phyloP scores from a whole-genome alignment of 805 yeast genomes.

The Saturnispora besseyi region DNA sequence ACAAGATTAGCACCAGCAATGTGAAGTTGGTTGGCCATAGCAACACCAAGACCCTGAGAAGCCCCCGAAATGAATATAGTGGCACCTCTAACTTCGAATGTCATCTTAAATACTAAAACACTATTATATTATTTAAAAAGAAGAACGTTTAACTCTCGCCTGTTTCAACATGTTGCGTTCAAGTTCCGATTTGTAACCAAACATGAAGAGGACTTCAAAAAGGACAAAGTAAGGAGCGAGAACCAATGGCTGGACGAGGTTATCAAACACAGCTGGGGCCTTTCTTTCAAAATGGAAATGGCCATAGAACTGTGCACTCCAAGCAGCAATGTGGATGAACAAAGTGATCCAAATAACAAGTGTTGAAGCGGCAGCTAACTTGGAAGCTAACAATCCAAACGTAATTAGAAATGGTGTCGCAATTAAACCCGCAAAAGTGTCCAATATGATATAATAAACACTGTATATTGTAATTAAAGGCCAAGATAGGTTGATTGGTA shows the following conservation, averaged over 20 bases:
- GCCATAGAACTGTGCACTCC: slow-evolving; percentile 84
- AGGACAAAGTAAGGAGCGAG: slow-evolving; percentile 87
- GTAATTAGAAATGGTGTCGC: slow-evolving; percentile 30
- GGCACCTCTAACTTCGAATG: slow-evolving; percentile 34
- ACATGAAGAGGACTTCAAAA: slow-evolving; percentile 60
- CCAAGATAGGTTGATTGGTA: slow-evolving; percentile 26
- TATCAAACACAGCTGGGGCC: slow-evolving; percentile 84
- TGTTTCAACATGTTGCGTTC: slow-evolving; percentile 39
- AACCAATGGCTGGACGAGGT: slow-evolving; percentile 73
- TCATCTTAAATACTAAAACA: background rate
- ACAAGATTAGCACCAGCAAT: slow-evolving; percentile 53
- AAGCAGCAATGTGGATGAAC: slow-evolving; percentile 43
- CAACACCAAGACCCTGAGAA: slow-evolving; percentile 88
- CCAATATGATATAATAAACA: slow-evolving; percentile 50
- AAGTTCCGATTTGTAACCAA: slow-evolving; percentile 53
- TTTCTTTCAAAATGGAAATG: slow-evolving; percentile 75
- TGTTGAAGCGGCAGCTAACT: background rate
- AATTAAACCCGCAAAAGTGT: slow-evolving; percentile 40
- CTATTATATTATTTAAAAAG: background rate
- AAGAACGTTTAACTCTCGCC: slow-evolving; percentile 29
- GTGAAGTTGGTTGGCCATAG: slow-evolving; percentile 47
- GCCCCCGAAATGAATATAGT: slow-evolving; percentile 82
- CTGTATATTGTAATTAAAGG: slow-evolving; percentile 40
- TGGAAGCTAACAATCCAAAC: slow-evolving; percentile 13
- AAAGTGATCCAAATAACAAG: slow-evolving; percentile 7